phyloP scores from a whole-genome alignment of 2,329 filamentous ascomycete genomes.

The Ceratocystis cacaofunesta region DNA sequence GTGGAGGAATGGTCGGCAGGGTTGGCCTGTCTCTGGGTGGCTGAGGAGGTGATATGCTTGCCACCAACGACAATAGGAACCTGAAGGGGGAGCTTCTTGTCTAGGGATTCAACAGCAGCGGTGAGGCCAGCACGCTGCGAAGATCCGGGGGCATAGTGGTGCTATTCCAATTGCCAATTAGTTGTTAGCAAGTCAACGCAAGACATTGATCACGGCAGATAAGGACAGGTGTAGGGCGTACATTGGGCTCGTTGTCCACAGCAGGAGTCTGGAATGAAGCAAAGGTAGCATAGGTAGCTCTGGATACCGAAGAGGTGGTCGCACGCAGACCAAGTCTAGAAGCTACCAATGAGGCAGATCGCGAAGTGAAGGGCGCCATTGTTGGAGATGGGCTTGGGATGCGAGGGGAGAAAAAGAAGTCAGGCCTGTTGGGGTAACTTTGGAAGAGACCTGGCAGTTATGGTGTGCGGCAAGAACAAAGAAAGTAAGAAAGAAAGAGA shows the following conservation, averaged over 20 bases:
- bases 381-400: not conserved
- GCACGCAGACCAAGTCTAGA: slow-evolving; percentile 11
- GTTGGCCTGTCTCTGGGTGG: slow-evolving; percentile 58
- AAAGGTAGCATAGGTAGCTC: slow-evolving; percentile 37
- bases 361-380: slow-evolving; percentile 13
- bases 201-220: not conserved
- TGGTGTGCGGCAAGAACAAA: not conserved
- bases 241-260: slow-evolving; percentile 89
- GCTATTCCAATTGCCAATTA: slow-evolving; percentile 34
- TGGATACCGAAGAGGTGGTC: not conserved
- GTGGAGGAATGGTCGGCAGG: slow-evolving; percentile 63
- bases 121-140: slow-evolving; percentile 61
- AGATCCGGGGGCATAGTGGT: slow-evolving; percentile 78
- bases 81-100: slow-evolving; percentile 54
- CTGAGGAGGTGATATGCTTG: slow-evolving; percentile 48
- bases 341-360: slow-evolving; percentile 11
- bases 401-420: not conserved
- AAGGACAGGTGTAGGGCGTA: slow-evolving; percentile 33
- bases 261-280: slow-evolving; percentile 79
- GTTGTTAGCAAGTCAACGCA: slow-evolving; percentile 1
- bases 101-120: slow-evolving; percentile 54
- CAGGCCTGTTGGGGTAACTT: not conserved
- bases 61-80: slow-evolving; percentile 76
- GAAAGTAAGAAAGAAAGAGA: not conserved
- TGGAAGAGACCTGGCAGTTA: not conserved